Base-by-base conservation (phyloP, 805 yeast species). In the Schizosaccharomyces cryophilus region DNA sequence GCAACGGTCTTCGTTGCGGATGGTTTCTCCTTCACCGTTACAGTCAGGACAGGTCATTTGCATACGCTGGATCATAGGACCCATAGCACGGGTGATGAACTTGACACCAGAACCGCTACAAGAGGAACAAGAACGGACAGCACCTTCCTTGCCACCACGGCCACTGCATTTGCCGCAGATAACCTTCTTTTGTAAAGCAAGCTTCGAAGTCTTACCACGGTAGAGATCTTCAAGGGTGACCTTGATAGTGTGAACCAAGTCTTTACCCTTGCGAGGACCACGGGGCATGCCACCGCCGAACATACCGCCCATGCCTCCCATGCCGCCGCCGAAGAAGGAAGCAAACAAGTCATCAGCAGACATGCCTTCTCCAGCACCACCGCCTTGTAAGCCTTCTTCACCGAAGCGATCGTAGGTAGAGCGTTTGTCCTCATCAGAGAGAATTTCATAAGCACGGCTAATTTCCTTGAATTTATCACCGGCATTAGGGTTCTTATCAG, bases 21-120 rank as follows among this genome's bases (percentile, higher is more conserved):
- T 80, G 65, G 84, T 84, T 72, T 85, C 90, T 72, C 99, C 99
- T 63, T 84, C 78, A 71, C 97, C 98, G 66, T 81, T 75, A 82
- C 99, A 93, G 63, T 74, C 83, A 67, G 85, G 90, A 84, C 99
- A 93, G 61, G 81, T 82, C 58, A 94, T 82, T 77, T 93, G 97
- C 81, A 86, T 86, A 78, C 96, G 85, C 77, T 93, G 99, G 69
- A 93, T 85, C 89, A 93, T 87, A 66, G 95, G 96, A 67, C 99
- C 99, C 96, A 93, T 89, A 75, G 93, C 97, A 77, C 95, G 85
- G 61, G 96, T 87, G 66, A 88, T 84, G 66, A 90, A 84, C 73
- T 81, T 86, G 73, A 84, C 74, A 80, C 99, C 99, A 68, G 80
- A 78, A 73, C 99, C 99, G 70, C 80, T 79, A 82, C 99, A 93